These are phyloP conservation scores for Pseudogymnoascus sp. DNA, from an alignment of 2,329 filamentous ascomycete genomes.

Conservation along the genomic window DNA sequence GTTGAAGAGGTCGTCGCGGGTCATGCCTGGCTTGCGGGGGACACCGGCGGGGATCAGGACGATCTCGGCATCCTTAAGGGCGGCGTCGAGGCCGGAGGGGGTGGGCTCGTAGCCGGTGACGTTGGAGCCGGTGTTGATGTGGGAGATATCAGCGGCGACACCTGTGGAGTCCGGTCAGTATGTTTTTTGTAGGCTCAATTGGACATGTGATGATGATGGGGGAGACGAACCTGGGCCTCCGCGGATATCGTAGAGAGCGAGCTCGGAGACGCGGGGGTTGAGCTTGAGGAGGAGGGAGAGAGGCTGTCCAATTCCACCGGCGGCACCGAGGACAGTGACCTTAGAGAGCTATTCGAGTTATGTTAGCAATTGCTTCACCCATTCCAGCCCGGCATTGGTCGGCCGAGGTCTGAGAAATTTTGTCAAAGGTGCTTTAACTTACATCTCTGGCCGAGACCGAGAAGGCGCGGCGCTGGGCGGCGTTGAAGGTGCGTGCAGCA, in stretches of 20 bases:
- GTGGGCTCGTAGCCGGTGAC: constrained; percentile 84
- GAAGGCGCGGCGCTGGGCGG: constrained; percentile 69
- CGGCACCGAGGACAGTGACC: constrained; percentile 93
- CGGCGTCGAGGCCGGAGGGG: constrained; percentile 63
- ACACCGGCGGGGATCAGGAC: constrained; percentile 98
- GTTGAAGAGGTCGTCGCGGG: constrained; percentile 99
- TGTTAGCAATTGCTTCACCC: constrained; percentile 16
- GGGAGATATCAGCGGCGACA: constrained; percentile 95
- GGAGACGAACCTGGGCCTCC: constrained; percentile 70
- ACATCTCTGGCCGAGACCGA: constrained; percentile 72
- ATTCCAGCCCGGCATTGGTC: constrained; percentile 3
- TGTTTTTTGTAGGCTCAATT: constrained; percentile 14
- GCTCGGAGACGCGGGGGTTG: constrained; percentile 87
- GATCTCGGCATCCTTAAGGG: constrained; percentile 81
- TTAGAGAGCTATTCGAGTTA: constrained; percentile 66
- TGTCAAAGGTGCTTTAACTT: constrained; percentile 30
- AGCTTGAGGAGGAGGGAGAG: constrained; percentile 97
- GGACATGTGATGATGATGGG: constrained; percentile 5
- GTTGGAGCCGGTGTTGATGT: constrained; percentile 97
- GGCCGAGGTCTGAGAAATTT: constrained; percentile 12
- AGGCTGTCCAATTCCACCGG: constrained; percentile 96
- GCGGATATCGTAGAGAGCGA: constrained; percentile 96
- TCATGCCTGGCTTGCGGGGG: constrained; percentile 93
- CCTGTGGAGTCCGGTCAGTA: constrained; percentile 43
- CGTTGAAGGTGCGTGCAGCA: constrained; percentile 48